These are phyloP conservation scores for Picea glauca DNA, from an alignment of 75 land plant species.

Conservation along the genomic window DNA sequence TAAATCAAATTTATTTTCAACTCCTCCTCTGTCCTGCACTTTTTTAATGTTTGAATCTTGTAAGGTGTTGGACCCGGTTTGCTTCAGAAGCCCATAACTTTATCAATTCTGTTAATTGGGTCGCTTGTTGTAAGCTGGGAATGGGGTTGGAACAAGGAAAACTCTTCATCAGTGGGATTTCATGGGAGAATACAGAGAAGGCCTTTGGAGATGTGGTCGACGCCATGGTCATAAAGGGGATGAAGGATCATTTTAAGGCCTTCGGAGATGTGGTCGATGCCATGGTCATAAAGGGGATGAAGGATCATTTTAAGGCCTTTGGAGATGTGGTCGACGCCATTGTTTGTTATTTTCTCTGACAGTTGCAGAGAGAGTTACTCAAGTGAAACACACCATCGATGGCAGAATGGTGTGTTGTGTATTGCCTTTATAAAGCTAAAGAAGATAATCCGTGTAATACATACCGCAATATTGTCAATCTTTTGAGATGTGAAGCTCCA, in stretches of 20 bases:
- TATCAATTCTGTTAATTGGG: not conserved
- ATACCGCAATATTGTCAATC: too few relatives aligned
- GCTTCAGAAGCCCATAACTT: not conserved
- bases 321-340: slow-evolving; percentile 91
- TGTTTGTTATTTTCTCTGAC: slow-evolving; percentile 84
- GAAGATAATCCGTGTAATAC: too few relatives aligned
- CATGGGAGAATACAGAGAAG: slow-evolving; percentile 92
- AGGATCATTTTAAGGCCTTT: slow-evolving; percentile 67
- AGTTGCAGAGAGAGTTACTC: slow-evolving; percentile 78
- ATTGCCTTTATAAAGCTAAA: too few relatives aligned
- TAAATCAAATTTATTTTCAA: too few relatives aligned
- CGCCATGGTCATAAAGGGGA: slow-evolving; percentile 6
- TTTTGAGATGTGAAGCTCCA: too few relatives aligned
- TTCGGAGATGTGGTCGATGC: slow-evolving; percentile 89
- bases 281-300: slow-evolving; percentile 89
- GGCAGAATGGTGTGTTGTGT: slow-evolving; percentile 53
- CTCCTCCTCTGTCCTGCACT: not conserved
- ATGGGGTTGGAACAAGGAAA: slow-evolving; percentile 78
- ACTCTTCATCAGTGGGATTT: slow-evolving; percentile 89
- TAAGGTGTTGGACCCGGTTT: not conserved
- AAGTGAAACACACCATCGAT: slow-evolving; percentile 79
- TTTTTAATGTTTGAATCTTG: not conserved
- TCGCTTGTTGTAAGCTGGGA: slow-evolving; percentile 1
- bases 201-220: not conserved
- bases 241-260: slow-evolving; percentile 69